These are phyloP conservation scores for Xanthoconium purpureum DNA, from an alignment of 768 basidiomycete genomes.

Conservation along the genomic window DNA sequence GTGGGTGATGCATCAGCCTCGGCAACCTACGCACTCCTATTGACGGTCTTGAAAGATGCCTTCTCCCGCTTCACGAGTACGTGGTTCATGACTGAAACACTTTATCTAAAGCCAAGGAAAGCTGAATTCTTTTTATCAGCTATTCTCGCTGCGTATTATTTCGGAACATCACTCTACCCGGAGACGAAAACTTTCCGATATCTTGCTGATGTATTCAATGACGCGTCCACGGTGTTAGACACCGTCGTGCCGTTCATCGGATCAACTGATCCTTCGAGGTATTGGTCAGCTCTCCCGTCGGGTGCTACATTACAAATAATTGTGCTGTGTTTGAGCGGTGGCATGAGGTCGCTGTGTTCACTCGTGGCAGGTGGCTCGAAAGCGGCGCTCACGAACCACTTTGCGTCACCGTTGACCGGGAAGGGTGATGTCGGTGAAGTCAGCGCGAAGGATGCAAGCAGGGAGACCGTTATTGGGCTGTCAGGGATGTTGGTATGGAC, in stretches of 20 bases:
- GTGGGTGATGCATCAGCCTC: conserved; percentile 68
- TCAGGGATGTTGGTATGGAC: conserved; percentile 62
- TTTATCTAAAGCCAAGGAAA: not conserved
- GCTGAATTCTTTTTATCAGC: conserved; percentile 39
- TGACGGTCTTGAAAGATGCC: conserved; percentile 64
- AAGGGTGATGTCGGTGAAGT: conserved; percentile 67
- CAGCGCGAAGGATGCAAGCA: conserved; percentile 70
- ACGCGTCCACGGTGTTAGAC: conserved; percentile 56
- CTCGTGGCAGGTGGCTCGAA: conserved; percentile 71
- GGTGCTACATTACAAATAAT: conserved; percentile 39
- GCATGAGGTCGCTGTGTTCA: conserved; percentile 54
- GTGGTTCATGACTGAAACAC: conserved; percentile 15
- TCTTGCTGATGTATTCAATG: conserved; percentile 65
- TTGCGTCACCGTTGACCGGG: conserved; percentile 48
- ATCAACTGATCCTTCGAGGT: conserved; percentile 24
- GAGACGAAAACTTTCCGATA: conserved; percentile 71
- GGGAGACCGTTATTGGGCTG: conserved; percentile 66
- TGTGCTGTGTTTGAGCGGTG: conserved; percentile 57
- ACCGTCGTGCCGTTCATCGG: conserved; percentile 56
- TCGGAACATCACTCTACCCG: conserved; percentile 63
- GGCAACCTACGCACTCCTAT: conserved; percentile 60
- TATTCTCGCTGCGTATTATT: conserved; percentile 56
- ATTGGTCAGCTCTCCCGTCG: conserved; percentile 34
- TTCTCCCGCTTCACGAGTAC: conserved; percentile 62
- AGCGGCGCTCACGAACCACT: conserved; percentile 64